Evolutionary conservation across 805 yeast genomes (phyloP).

Genomic region (Kodamaea sagamina): DNA sequence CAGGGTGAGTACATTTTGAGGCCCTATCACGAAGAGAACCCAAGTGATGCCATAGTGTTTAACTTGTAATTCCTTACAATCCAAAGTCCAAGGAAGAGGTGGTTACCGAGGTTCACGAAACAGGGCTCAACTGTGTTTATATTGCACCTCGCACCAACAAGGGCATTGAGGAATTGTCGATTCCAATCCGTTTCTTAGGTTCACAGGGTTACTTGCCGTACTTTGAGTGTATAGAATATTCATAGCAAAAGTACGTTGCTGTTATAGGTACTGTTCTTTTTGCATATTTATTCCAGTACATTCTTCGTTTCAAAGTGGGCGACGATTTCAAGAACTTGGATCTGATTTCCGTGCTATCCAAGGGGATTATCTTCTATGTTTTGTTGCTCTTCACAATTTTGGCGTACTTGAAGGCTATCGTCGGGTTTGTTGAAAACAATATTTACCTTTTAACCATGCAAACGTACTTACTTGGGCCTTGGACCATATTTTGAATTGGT

Average conservation of each 20-base stretch:
- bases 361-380: conserved; percentile 28
- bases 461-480: background rate
- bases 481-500: conserved; percentile 8
- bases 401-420: background rate
- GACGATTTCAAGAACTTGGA: conserved; percentile 29
- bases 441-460: conserved; percentile 4
- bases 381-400: conserved; percentile 21
- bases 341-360: conserved; percentile 30
- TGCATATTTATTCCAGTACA: conserved; percentile 26
- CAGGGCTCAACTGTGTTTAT: conserved; percentile 35
- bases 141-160: conserved; percentile 25
- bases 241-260: conserved; percentile 18
- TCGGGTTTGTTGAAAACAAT: conserved; percentile 17
- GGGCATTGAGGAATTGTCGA: conserved; percentile 10
- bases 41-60: conserved; percentile 8
- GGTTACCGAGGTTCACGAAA: conserved; percentile 22
- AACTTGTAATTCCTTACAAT: conserved; percentile 8
- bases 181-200: conserved; percentile 25
- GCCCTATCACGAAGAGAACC: background rate
- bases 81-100: conserved; percentile 13
- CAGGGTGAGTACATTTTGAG: conserved; percentile 16
- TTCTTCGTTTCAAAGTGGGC: conserved; percentile 29
- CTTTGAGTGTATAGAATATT: conserved; percentile 19
- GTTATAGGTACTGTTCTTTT: conserved; percentile 20
- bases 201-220: conserved; percentile 29